These are phyloP conservation scores for Phytophthora boehmeriae DNA, from an alignment of 352 stramenopile genomes.

Conservation along the genomic window DNA sequence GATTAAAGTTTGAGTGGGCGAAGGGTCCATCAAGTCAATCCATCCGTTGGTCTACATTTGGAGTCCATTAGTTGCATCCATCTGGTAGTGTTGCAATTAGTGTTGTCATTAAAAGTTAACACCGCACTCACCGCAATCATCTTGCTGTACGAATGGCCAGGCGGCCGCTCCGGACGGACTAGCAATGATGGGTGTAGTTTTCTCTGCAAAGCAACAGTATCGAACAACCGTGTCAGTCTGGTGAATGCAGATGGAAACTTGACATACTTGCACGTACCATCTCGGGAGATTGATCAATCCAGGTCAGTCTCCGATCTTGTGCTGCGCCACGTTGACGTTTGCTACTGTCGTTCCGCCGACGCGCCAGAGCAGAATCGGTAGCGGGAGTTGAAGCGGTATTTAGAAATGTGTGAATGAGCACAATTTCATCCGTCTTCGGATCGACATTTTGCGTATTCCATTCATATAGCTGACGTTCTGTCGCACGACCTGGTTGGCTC, in stretches of 20 bases:
- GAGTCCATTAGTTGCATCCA: background rate
- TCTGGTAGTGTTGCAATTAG: background rate
- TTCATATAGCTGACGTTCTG: slow-evolving; percentile 75
- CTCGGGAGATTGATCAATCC: slow-evolving; percentile 73
- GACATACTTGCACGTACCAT: slow-evolving; percentile 43
- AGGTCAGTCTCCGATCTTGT: slow-evolving; percentile 45
- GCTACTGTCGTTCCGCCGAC: slow-evolving; percentile 14
- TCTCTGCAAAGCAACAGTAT: slow-evolving; percentile 37
- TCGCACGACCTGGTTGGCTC: slow-evolving; percentile 43
- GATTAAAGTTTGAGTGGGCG: slow-evolving; percentile 21
- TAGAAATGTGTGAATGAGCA: slow-evolving; percentile 83
- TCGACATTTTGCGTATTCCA: slow-evolving; percentile 58
- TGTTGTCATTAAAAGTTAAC: no score
- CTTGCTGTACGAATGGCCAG: slow-evolving; percentile 77
- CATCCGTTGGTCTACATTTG: slow-evolving; percentile 63
- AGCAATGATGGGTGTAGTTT: slow-evolving; percentile 62
- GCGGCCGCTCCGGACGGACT: slow-evolving; percentile 67
- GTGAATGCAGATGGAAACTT: background rate
- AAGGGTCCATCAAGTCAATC: slow-evolving; percentile 60
- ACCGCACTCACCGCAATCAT: slow-evolving; percentile 62
- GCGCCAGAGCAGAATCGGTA: slow-evolving; percentile 9
- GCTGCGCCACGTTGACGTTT: slow-evolving; percentile 23
- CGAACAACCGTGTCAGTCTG: slow-evolving; percentile 3
- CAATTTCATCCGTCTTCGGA: slow-evolving; percentile 61
- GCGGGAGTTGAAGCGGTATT: slow-evolving; percentile 47